Conservation (phyloP, 129 eudicot genomes). For the Pseudognaphalium luteoalbum region DNA sequence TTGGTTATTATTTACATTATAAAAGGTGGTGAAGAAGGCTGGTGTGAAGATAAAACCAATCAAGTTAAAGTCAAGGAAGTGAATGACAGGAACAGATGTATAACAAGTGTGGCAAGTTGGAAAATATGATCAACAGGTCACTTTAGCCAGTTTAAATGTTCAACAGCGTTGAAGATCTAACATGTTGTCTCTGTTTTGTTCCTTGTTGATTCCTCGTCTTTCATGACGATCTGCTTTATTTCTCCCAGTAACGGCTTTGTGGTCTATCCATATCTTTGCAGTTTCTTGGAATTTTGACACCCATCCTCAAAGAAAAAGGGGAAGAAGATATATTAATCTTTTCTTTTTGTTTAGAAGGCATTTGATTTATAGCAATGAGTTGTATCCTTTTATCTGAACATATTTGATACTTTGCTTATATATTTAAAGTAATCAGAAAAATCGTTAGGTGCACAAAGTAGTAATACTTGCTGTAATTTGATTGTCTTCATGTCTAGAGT, state of each 20-base stretch:
- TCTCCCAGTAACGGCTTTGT: background rate
- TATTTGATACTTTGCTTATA: background rate
- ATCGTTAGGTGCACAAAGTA: background rate
- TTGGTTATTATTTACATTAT: conserved; percentile 16
- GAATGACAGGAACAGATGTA: conserved; percentile 25
- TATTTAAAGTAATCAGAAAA: background rate
- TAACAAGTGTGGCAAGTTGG: background rate
- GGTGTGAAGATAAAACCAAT: conserved; percentile 86
- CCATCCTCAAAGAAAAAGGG: background rate
- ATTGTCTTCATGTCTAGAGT: no score
- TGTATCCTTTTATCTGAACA: background rate
- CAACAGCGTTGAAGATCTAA: background rate
- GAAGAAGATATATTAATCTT: background rate
- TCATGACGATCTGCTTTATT: background rate
- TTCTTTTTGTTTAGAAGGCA: background rate
- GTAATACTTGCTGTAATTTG: background rate
- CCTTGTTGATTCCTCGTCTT: background rate
- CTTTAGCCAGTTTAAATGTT: background rate
- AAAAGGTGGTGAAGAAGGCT: conserved; percentile 81
- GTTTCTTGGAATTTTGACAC: conserved; percentile 19
- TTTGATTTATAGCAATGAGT: conserved; percentile 2
- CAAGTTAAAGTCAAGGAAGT: conserved; percentile 46
- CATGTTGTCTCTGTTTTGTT: background rate
- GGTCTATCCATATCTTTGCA: background rate
- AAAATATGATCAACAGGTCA: no score